Conservation (phyloP, 306 rosid species). For the Acmispon strigosus region DNA sequence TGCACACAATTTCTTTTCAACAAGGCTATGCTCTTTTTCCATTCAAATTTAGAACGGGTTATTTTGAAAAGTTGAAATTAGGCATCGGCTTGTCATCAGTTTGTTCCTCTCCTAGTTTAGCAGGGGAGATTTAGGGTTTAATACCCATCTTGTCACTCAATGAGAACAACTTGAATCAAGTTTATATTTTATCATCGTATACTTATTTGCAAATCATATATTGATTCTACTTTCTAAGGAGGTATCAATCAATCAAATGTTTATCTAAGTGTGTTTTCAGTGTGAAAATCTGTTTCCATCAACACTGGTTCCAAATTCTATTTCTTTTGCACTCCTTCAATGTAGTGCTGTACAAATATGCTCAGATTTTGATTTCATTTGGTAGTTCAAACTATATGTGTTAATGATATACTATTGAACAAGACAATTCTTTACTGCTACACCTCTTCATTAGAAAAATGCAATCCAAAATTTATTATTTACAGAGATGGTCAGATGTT, state of each 20-base stretch:
- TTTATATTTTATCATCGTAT: conserved; percentile 4
- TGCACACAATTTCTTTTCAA: conserved; percentile 11
- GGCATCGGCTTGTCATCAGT: conserved; percentile 4
- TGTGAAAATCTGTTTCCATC: not conserved
- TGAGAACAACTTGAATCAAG: conserved; percentile 6
- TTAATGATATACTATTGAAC: not conserved
- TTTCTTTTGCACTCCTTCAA: not conserved
- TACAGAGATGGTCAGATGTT: not conserved
- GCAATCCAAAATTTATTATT: not conserved
- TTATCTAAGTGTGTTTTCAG: not conserved
- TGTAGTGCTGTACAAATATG: not conserved
- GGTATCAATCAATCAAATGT: conserved; percentile 3
- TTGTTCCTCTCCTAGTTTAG: conserved; percentile 17
- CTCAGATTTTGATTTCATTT: not conserved
- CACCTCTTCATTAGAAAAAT: not conserved
- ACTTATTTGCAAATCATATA: conserved; percentile 26
- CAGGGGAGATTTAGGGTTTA: conserved; percentile 14
- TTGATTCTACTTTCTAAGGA: conserved; percentile 17
- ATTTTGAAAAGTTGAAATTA: conserved; percentile 14
- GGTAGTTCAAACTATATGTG: not conserved
- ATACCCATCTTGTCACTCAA: conserved; percentile 8
- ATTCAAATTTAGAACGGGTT: conserved; percentile 15
- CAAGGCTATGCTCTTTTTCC: conserved; percentile 1
- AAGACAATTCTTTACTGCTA: not conserved
- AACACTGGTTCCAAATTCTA: not conserved